phyloP scores from a whole-genome alignment of 495 filamentous ascomycete species.

The Neurospora sp. region DNA sequence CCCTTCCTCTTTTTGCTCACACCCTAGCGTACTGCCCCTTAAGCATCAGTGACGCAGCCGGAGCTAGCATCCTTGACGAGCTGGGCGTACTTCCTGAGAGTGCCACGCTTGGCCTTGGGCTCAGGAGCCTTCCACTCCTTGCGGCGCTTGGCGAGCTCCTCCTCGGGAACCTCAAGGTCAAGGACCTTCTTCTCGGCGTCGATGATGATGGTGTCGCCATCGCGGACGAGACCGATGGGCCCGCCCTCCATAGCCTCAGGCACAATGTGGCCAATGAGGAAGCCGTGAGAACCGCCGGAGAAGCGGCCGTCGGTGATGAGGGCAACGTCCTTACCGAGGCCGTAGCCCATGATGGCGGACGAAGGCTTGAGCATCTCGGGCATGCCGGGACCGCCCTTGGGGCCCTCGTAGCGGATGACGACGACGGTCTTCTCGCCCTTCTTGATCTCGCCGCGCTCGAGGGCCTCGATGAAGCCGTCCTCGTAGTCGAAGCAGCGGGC shows the following conservation, averaged over 20 bases:
- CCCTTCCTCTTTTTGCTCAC: neutral
- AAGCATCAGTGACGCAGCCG: slow-evolving; percentile 66
- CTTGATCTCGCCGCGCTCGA: slow-evolving; percentile 75
- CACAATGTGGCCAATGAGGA: slow-evolving; percentile 68
- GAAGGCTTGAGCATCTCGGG: slow-evolving; percentile 82
- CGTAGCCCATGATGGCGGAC: slow-evolving; percentile 77
- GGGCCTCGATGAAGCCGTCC: slow-evolving; percentile 65
- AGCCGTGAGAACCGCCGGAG: slow-evolving; percentile 68
- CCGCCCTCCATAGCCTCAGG: slow-evolving; percentile 62
- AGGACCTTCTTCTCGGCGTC: slow-evolving; percentile 58
- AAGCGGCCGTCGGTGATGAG: slow-evolving; percentile 72
- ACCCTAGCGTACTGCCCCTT: neutral
- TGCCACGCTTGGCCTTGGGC: slow-evolving; percentile 60
- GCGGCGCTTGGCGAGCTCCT: slow-evolving; percentile 55
- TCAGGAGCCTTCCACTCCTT: slow-evolving; percentile 56
- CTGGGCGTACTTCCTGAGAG: slow-evolving; percentile 65
- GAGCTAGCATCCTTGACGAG: slow-evolving; percentile 65
- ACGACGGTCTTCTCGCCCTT: slow-evolving; percentile 98
- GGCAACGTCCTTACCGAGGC: slow-evolving; percentile 72
- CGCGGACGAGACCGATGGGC: slow-evolving; percentile 55
- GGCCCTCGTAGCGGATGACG: slow-evolving; percentile 91
- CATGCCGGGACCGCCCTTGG: slow-evolving; percentile 74
- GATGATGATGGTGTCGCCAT: slow-evolving; percentile 62
- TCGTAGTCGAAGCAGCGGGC: slow-evolving; percentile 83
- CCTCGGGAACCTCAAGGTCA: slow-evolving; percentile 47